Evolutionary conservation across 768 basidiomycete genomes (phyloP), one percentile per base, ranked within the genome.

Genomic region (Roridomyces roridus): DNA sequence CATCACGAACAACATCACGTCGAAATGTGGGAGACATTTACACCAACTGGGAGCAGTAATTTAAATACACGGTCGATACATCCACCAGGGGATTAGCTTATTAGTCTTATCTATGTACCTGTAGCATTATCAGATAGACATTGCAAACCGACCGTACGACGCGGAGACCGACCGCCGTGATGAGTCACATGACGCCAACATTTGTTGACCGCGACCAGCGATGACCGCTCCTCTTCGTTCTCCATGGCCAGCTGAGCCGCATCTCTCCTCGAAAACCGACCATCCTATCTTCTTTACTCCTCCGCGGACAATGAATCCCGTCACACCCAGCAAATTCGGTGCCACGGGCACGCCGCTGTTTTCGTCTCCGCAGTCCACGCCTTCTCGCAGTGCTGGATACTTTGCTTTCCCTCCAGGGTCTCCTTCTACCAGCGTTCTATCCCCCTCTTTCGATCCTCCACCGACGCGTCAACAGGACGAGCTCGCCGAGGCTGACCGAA

Each of bases 11-110:
- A 31, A n/a, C 59, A 57, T 24, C 51, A 26, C 5, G 34, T 5
- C 0, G 59, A 61, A 26, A 61, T 51, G 15, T 57, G 60, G 60
- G 60, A 62, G 1, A 54, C 51, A 28, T 62, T 62, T 12, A 57
- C 60, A 25, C 51, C 55, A 4, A 41, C 17, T 26, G 51, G 18
- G 31, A 62, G 40, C 26, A 21, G n/a, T 15, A 34, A 18, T n/a
- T n/a, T n/a, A n/a, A n/a, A n/a, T 20, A 46, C 25, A 34, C 31
- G 15, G 15, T 11, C 31, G 31, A 34, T 34, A 34, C 29, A 44
- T 54, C 21, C 4, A 36, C 21, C 50, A 14, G 34, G 44, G 49
- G 36, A 41, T 20, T 31, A 20, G 39, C 6, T 9, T 34, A 20
- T 39, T 8, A 39, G 23, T 45, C 45, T 50, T 40, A 37, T 25